phyloP scores from a whole-genome alignment of 2,329 filamentous ascomycete genomes.

The Colletotrichum falcatum region DNA sequence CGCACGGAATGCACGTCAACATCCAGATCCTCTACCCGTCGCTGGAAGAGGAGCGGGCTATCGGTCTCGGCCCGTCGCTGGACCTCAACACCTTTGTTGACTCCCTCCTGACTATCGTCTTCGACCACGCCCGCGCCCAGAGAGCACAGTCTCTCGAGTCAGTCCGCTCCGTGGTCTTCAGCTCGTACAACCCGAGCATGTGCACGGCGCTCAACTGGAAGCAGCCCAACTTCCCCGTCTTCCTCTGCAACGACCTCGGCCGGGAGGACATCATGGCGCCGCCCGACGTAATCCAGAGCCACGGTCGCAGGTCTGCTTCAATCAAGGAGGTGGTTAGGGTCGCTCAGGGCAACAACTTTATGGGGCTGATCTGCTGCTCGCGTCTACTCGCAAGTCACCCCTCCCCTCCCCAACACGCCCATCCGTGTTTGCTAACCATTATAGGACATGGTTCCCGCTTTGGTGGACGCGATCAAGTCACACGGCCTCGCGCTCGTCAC shows the following conservation, averaged over 20 bases:
- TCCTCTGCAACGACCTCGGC: conserved; percentile 93
- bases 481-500: conserved; percentile 92
- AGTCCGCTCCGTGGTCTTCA: conserved; percentile 91
- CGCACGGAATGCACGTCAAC: conserved; percentile 86
- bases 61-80: conserved; percentile 78
- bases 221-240: conserved; percentile 96
- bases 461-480: conserved; percentile 94
- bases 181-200: conserved; percentile 88
- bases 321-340: conserved; percentile 96
- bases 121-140: conserved; percentile 85
- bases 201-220: conserved; percentile 99
- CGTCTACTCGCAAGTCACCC: conserved; percentile 78
- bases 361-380: conserved; percentile 94
- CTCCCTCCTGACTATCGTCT: conserved; percentile 84
- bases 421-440: conserved; percentile 35
- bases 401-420: neutral
- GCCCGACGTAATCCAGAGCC: conserved; percentile 59
- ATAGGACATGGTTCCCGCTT: conserved; percentile 90
- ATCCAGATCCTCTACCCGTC: conserved; percentile 93
- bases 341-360: conserved; percentile 96
- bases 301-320: conserved; percentile 80
- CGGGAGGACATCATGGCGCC: conserved; percentile 62
- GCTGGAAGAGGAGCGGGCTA: conserved; percentile 74
- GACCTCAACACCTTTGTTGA: conserved; percentile 92
- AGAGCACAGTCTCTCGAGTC: conserved; percentile 75